Base-by-base conservation (phyloP, 306 rosid species). In the Gillenia trifoliata region DNA sequence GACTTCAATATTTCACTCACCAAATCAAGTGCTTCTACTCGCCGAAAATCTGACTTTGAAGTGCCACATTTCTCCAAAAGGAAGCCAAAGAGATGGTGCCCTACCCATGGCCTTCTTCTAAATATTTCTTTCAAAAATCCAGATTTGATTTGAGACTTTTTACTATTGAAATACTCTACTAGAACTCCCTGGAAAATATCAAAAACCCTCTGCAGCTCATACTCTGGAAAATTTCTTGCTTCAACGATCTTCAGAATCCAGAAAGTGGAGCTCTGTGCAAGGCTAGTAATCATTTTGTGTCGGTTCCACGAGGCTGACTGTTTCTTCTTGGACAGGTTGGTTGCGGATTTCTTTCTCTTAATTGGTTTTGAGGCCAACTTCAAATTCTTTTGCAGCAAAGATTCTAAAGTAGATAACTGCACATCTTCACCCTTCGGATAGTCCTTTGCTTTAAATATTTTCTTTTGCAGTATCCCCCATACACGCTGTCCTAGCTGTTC, bases 401-500 rank as follows among this genome's bases (percentile, higher is more conserved):
- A 79, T 80, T 91, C 96, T 33, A 94, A 93, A 41, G 82, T 80
- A n/a, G 88, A 72, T 69, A 90, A 67, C 67, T 92, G 87, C 76
- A 92, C 83, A 16, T 79, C 88, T 31, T 90, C 98, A 60, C 93
- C 97, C 85, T 66, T 87, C 0, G 97, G 99, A 83, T 83, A 77
- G 40, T 89, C 96, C 87, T 90, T 92, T 62, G 92, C 85, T 80
- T 92, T 95, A 77, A 92, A 86, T 68, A 90, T 83, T 71, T 90
- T 87, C 85, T 84, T 92, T 56, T 92, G 91, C 78, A 95, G 65
- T 82, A 92, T 90, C 79, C 98, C 98, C 95, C 89, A 92, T 73
- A 92, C 83, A n/a, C 98, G 95, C 81, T 90, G 99, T 59, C 86
- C 88, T 69, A 94, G 97, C 89, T 94, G 96, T 68, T 88, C 96